phyloP scores from a whole-genome alignment of 768 basidiomycete genomes.

The Russula foetens region DNA sequence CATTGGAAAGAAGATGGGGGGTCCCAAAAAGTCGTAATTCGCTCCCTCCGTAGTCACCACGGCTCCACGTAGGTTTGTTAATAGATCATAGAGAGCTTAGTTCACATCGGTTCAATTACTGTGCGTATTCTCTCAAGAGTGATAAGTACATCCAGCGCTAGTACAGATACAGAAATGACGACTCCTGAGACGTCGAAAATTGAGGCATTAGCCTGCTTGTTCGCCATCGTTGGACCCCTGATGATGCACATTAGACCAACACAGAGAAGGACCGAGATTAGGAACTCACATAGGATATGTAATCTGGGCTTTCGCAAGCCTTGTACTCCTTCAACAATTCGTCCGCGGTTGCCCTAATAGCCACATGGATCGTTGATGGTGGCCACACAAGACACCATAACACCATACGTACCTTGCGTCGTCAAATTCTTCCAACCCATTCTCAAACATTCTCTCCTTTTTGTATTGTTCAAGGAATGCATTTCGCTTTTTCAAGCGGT shows the following conservation, averaged over 20 bases:
- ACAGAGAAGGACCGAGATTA: not conserved
- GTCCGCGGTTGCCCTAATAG: slow-evolving; percentile 67
- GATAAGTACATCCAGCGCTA: slow-evolving; percentile 16
- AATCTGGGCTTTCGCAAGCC: slow-evolving; percentile 92
- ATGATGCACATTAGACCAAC: not conserved
- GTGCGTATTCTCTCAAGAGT: not conserved
- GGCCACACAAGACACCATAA: not conserved
- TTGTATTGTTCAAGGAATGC: slow-evolving; percentile 98
- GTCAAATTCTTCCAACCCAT: slow-evolving; percentile 92
- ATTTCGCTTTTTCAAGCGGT: slow-evolving; percentile 75
- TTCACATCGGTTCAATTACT: not conserved
- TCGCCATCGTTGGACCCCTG: slow-evolving; percentile 19
- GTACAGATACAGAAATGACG: slow-evolving; percentile 5
- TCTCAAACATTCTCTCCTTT: slow-evolving; percentile 92
- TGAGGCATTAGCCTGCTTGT: slow-evolving; percentile 6
- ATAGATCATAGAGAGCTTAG: slow-evolving; percentile 18
- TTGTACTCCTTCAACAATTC: slow-evolving; percentile 91
- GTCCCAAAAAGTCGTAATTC: slow-evolving; percentile 61
- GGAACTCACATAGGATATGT: slow-evolving; percentile 72
- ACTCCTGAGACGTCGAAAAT: not conserved
- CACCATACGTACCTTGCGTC: slow-evolving; percentile 70
- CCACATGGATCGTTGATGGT: not conserved
- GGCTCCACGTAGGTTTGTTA: slow-evolving; percentile 23
- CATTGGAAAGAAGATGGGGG: slow-evolving; percentile 83
- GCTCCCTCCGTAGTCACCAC: slow-evolving; percentile 32